Percentiles rank a stretch among this genome's conserved stretches.
Evolutionary conservation across 208 protist species (phyloP).

Genomic region (Plasmodiophora brassicae): DNA sequence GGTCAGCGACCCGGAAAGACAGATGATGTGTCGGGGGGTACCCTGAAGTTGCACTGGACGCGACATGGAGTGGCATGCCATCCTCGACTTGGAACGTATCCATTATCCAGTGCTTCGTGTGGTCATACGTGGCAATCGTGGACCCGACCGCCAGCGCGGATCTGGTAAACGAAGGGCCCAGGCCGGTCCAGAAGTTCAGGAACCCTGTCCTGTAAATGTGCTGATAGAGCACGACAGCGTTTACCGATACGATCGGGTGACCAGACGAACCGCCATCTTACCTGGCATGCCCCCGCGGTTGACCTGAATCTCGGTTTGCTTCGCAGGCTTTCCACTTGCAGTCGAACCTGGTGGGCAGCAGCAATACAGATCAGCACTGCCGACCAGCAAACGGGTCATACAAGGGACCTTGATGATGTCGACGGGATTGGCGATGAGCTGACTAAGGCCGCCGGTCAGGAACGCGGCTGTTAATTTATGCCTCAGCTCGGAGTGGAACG

Average conservation of each 20-base stretch:
- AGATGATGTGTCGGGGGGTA: not conserved
- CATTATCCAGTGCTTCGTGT: not conserved
- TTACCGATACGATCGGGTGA: not conserved
- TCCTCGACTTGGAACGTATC: not conserved
- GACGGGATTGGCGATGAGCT: not conserved
- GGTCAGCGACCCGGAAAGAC: not conserved
- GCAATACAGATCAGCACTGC: no score
- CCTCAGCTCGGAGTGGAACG: not conserved
- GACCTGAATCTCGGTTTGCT: not conserved
- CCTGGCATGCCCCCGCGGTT: not conserved
- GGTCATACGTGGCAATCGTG: not conserved
- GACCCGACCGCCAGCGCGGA: not conserved
- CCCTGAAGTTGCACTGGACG: constrained; percentile 14
- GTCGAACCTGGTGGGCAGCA: not conserved
- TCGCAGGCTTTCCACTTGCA: not conserved
- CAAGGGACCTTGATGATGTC: constrained; percentile 1
- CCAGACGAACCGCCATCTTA: not conserved
- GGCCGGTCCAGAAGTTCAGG: not conserved
- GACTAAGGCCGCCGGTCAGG: not conserved
- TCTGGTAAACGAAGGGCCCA: not conserved
- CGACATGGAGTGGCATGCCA: not conserved
- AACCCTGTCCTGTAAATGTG: not conserved
- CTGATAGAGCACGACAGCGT: not conserved
- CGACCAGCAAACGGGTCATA: not conserved
- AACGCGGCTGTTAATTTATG: not conserved